Base-by-base conservation (phyloP, 495 filamentous ascomycete genomes). In the Aspergillus panamensis region DNA sequence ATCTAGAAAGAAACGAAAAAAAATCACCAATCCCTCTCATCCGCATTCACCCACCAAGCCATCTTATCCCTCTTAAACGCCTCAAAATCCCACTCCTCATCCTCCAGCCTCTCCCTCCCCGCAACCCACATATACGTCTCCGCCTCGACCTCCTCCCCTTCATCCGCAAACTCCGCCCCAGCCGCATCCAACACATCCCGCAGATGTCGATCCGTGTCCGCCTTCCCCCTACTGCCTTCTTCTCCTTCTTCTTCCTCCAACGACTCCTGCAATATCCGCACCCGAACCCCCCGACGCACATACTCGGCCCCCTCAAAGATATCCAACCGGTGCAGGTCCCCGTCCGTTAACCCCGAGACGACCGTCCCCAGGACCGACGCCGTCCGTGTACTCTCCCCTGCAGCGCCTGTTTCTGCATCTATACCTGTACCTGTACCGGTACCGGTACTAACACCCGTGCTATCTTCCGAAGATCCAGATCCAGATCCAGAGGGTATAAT, bases 221-320 rank as follows among this genome's bases (percentile, higher is more conserved):
- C 43, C 17, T 48, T 57, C 4, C 30, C 54, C 10, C 21, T 49
- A 12, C 21, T 49, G 6, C 21, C 47, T 58, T 20, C 48, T 62
- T 55, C 17, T 43, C 52, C 19, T n/a, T 44, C 57, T 32, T 44
- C 66, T 53, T 59, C 45, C 9, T 30, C 45, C 0, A 73, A 66
- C 1, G 73, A 66, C 9, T 74, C 75, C 3, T 65, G 68, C 29
- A 91, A 63, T 2, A 87, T 61, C 21, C 75, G 78, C 21, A 86
- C 86, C 7, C 69, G 77, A 6, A 97, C 89, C 10, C 63, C 73
- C 17, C 68, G 64, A 35, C 90, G 81, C 21, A 77, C 68, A 66
- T 97, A 98, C 64, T 91, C 79, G 0, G 50, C 45, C 0, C 94
- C 94, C 68, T 98, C 94, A 62, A 96, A 98, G 8, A 72, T 66